Base-by-base conservation (phyloP, 176 grass and related monocot genomes). In the Poa pratensis region DNA sequence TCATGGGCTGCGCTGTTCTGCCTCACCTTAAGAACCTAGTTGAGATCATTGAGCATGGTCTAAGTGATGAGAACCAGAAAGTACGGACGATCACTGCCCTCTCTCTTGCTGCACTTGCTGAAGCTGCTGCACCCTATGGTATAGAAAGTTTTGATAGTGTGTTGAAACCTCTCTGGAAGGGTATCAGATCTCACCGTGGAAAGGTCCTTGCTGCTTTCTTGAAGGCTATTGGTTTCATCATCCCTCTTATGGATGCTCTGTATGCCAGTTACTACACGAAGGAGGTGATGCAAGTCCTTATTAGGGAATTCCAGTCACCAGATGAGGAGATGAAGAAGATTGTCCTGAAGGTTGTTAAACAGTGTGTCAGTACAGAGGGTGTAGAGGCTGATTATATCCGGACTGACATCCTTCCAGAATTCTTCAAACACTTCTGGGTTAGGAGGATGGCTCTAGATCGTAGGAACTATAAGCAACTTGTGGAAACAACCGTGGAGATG, bases 251-350 rank as follows among this genome's bases (percentile, higher is more conserved):
- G 96, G 96, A 99, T 86, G 91, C 93, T 30, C 81, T 99, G 24
- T 96, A 99, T 88, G 93, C 93, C 61, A 96, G 96, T 88, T 99
- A 96, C 88, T 96, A 99, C 82, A 99, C 96, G 17, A 95, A 96
- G 64, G 96, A 94, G 87, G 96, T 99, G 48, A 96, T 99, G 96
- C 80, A 85, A 63, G 87, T 99, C 58, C 86, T 99, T 17, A 99
- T 99, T 71, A 90, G 94, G 66, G 96, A 99, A 72, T 99, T 99
- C 52, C 93, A 99, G 79, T 99, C 96, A 48, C 96, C 96, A 84
- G 96, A 99, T 82, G 91, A 99, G 82, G 96, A 99, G 88, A 99
- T 96, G 93, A 99, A 99, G 71, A 99, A 96, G 86, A 99, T 99
- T 82, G 96, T 99, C 63, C 62, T 99, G 8, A 99, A 99, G 86